phyloP scores from a whole-genome alignment of 345 rosid genomes.

The Lepidium sativum region DNA sequence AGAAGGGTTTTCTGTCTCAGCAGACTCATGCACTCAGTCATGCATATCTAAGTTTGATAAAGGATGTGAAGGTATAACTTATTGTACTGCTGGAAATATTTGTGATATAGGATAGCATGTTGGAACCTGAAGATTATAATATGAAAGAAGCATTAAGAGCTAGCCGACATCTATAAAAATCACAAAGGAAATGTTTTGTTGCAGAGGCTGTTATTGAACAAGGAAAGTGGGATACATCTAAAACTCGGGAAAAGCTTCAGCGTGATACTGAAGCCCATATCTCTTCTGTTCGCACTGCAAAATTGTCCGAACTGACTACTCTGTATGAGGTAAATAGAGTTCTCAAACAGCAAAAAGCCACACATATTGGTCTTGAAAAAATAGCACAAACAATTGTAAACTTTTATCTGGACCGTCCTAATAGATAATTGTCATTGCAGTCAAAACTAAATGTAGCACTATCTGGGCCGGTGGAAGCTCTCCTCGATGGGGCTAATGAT shows the following conservation, averaged over 20 bases:
- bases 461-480: slow-evolving; percentile 88
- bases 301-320: slow-evolving; percentile 72
- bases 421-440: slow-evolving; percentile 35
- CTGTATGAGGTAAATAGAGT: slow-evolving; percentile 54
- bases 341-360: not conserved
- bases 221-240: slow-evolving; percentile 91
- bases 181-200: slow-evolving; percentile 10
- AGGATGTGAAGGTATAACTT: slow-evolving; percentile 55
- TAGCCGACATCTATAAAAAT: not conserved
- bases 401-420: slow-evolving; percentile 8
- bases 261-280: slow-evolving; percentile 87
- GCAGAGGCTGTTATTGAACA: slow-evolving; percentile 77
- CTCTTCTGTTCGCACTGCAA: slow-evolving; percentile 67
- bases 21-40: slow-evolving; percentile 37
- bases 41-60: slow-evolving; percentile 58
- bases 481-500: slow-evolving; percentile 71
- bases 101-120: too few relatives aligned
- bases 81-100: not conserved
- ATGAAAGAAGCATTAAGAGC: not conserved
- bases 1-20: slow-evolving; percentile 69
- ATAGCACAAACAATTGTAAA: slow-evolving; percentile 1
- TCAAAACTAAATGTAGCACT: slow-evolving; percentile 63
- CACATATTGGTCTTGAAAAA: not conserved
- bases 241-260: slow-evolving; percentile 61
- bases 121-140: slow-evolving; percentile 3